Percentiles rank a stretch among this genome's conserved stretches.
Evolutionary conservation across 2,329 filamentous ascomycete genomes (phyloP).

Genomic region (Cladophialophora bantiana): DNA sequence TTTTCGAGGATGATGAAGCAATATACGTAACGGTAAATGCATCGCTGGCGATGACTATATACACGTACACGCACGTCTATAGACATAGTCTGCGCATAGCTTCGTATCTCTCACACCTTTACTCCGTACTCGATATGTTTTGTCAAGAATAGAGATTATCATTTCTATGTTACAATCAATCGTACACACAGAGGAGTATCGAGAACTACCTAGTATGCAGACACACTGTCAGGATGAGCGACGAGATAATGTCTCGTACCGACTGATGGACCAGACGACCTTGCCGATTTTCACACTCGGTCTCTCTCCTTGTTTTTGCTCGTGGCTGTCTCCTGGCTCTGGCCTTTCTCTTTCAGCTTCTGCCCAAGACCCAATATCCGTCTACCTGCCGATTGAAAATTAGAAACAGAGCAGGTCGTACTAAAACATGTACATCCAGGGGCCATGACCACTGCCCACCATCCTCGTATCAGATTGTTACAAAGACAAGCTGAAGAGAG

Average conservation of each 20-base stretch:
- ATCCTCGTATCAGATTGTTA: not conserved
- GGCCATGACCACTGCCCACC: not conserved
- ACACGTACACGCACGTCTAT: too few relatives aligned
- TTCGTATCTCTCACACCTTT: too few relatives aligned
- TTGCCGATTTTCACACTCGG: not conserved
- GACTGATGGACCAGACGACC: not conserved
- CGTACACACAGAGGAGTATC: not conserved
- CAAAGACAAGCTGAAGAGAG: not conserved
- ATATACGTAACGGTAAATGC: too few relatives aligned
- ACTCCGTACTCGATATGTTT: not conserved
- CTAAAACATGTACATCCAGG: constrained; percentile 2
- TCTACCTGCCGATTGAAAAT: not conserved
- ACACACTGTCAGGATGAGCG: not conserved
- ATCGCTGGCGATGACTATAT: too few relatives aligned
- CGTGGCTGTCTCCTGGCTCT: not conserved
- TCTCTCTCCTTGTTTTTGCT: not conserved
- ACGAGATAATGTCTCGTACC: not conserved
- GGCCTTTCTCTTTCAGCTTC: not conserved
- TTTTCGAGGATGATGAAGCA: too few relatives aligned
- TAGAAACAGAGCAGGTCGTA: not conserved
- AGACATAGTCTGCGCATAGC: too few relatives aligned
- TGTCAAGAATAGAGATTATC: constrained; percentile 6
- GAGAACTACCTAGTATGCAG: not conserved
- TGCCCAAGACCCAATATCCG: not conserved
- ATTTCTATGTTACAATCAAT: constrained; percentile 3